Percentiles rank a stretch among this genome's conserved stretches.
phyloP scores from a whole-genome alignment of 345 rosid genomes.

The Salix dunnii region DNA sequence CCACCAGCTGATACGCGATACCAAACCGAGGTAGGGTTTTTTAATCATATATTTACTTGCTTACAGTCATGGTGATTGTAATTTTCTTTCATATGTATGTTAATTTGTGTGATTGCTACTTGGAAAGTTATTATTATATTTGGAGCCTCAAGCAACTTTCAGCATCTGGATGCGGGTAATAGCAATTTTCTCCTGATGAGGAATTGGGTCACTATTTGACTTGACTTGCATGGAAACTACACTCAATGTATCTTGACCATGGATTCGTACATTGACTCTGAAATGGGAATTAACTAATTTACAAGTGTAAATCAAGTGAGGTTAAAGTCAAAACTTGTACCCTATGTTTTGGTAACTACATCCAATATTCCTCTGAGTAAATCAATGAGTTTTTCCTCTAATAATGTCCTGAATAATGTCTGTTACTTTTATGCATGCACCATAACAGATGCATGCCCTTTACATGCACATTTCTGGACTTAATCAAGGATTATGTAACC shows the following conservation, averaged over 20 bases:
- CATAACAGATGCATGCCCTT: not conserved
- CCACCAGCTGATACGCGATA: constrained; percentile 80
- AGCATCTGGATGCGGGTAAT: not conserved
- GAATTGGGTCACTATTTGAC: no score
- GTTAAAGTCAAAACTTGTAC: not conserved
- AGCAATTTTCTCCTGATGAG: no score
- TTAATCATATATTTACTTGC: not conserved
- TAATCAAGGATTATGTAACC: not conserved
- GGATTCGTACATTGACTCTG: not conserved
- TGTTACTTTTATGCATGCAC: not conserved
- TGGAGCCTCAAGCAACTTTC: not conserved
- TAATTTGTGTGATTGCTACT: not conserved
- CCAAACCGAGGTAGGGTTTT: constrained; percentile 69
- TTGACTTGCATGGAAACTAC: not conserved
- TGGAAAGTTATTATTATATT: not conserved
- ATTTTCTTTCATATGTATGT: not conserved
- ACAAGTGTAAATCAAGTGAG: not conserved
- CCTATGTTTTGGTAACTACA: not conserved
- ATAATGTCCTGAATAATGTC: not conserved
- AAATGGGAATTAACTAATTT: not conserved
- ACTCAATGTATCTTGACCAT: not conserved
- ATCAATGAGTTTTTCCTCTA: not conserved
- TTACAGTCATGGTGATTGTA: not conserved
- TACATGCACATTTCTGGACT: not conserved
- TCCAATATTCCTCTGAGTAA: not conserved